These are phyloP conservation scores for Apiospora hydei DNA, from an alignment of 2,329 filamentous ascomycete species.

Conservation along the genomic window DNA sequence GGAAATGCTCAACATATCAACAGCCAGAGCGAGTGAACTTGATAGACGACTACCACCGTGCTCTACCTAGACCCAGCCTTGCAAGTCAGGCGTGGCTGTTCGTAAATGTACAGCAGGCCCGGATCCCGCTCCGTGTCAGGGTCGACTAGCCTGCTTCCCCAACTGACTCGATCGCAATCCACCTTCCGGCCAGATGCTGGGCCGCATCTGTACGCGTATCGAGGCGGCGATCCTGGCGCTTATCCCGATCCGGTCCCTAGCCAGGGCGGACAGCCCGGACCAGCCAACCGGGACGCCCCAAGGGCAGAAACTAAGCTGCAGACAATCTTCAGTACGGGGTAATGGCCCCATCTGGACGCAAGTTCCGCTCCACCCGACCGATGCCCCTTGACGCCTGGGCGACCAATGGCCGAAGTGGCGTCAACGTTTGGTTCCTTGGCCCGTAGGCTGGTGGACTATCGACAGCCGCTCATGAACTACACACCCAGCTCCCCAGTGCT, in stretches of 20 bases:
- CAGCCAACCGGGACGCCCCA: neutral
- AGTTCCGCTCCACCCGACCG: neutral
- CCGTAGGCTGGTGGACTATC: neutral
- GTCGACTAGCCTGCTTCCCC: neutral
- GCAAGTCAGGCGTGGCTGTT: too few relatives aligned
- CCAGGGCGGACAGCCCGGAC: neutral
- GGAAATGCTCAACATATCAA: neutral
- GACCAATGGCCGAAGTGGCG: neutral
- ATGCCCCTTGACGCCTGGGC: neutral
- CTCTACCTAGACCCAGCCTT: too few relatives aligned
- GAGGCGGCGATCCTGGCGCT: neutral
- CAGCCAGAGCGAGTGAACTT: too few relatives aligned
- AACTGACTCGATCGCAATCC: slow-evolving; percentile 2
- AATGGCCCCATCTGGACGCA: neutral
- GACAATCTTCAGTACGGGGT: neutral
- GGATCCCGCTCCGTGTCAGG: too few relatives aligned
- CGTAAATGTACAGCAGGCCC: too few relatives aligned
- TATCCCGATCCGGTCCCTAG: neutral
- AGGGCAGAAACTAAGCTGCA: neutral
- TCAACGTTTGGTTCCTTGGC: neutral
- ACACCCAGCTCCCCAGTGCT: neutral
- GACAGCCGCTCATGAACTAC: neutral
- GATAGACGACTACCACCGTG: too few relatives aligned
- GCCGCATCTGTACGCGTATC: neutral
- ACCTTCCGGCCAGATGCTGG: neutral